phyloP scores from a whole-genome alignment of 2,329 filamentous ascomycete species.

The Calonectria naviculata region DNA sequence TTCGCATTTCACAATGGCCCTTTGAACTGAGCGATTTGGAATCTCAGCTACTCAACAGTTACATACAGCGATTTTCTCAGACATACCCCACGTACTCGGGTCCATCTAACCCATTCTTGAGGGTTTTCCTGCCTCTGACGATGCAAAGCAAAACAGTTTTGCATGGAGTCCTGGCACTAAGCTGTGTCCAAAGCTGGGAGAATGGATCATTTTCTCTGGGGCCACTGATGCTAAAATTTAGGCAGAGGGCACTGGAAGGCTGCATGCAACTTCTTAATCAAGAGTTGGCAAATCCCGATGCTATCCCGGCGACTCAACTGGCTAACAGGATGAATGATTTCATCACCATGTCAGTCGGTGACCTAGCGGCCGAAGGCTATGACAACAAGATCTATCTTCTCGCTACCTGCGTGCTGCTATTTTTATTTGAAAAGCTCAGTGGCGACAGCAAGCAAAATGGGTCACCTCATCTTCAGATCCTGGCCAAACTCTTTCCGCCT shows the following conservation, averaged over 20 bases:
- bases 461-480: constrained; percentile 23
- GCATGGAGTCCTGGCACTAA: constrained; percentile 25
- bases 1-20: constrained; percentile 24
- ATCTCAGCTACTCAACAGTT: constrained; percentile 27
- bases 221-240: constrained; percentile 20
- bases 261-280: constrained; percentile 1
- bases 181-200: constrained; percentile 29
- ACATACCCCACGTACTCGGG: constrained; percentile 29
- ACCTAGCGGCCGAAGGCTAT: not conserved
- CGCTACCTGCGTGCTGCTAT: constrained; percentile 25
- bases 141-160: constrained; percentile 31
- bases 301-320: too few relatives aligned
- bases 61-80: constrained; percentile 31
- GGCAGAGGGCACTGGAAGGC: constrained; percentile 27
- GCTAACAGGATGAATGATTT: not conserved
- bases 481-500: constrained; percentile 14
- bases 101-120: constrained; percentile 29
- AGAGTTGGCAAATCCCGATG: not conserved
- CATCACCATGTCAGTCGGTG: not conserved
- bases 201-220: constrained; percentile 24
- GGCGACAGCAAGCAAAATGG: constrained; percentile 23
- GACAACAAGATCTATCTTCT: constrained; percentile 7
- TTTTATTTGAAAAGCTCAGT: constrained; percentile 31
- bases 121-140: constrained; percentile 26
- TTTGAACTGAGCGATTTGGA: constrained; percentile 21